Conservation (phyloP, 768 basidiomycete genomes). For the Amanita rimosa region DNA sequence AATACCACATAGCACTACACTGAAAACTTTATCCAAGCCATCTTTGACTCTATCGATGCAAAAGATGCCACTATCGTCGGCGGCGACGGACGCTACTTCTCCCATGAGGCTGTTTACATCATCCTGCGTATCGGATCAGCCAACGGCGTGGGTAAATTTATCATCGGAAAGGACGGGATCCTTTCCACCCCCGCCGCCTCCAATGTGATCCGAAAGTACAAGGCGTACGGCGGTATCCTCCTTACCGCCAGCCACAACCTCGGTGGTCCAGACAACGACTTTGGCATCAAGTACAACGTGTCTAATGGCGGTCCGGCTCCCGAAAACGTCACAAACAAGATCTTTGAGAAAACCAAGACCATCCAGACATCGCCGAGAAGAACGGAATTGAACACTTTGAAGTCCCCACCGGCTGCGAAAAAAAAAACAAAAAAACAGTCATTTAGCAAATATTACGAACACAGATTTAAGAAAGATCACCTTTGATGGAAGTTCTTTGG, state of each 20-base stretch:
- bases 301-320: slow-evolving; percentile 97
- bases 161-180: slow-evolving; percentile 85
- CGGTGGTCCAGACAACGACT: slow-evolving; percentile 96
- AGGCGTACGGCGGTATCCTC: slow-evolving; percentile 93
- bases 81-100: slow-evolving; percentile 94
- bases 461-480: no score
- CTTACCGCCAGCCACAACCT: slow-evolving; percentile 98
- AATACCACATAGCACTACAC: slow-evolving; percentile 72
- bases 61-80: slow-evolving; percentile 83
- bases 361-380: slow-evolving; percentile 77
- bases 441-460: no score
- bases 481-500: slow-evolving; percentile 99
- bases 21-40: slow-evolving; percentile 96
- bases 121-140: slow-evolving; percentile 93
- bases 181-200: slow-evolving; percentile 96
- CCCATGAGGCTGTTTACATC: slow-evolving; percentile 75
- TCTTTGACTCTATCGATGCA: slow-evolving; percentile 80
- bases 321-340: slow-evolving; percentile 92
- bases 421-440: no score
- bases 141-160: slow-evolving; percentile 86
- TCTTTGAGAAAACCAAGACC: slow-evolving; percentile 84
- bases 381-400: slow-evolving; percentile 91
- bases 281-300: slow-evolving; percentile 99
- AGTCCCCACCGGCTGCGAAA: slow-evolving; percentile 97
- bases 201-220: slow-evolving; percentile 91